A percentile compares a stretch with the other conserved stretches of the same genome.
Conservation (phyloP, 176 grass and related monocot species). For the Eragrostis curvula region DNA sequence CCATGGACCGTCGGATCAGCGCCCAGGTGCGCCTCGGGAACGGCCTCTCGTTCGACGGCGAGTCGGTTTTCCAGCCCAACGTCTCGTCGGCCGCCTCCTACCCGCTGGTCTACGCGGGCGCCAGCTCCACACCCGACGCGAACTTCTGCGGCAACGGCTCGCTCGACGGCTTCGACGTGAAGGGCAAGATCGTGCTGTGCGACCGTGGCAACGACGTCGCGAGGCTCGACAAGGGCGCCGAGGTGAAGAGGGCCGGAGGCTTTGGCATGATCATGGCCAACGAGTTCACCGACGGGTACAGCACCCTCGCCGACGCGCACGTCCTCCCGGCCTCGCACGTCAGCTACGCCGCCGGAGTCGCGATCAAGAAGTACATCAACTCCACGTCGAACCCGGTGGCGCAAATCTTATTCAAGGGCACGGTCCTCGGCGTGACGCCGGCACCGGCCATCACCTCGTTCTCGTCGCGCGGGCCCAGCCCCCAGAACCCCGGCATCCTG, state of each 20-base stretch:
- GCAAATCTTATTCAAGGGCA: constrained; percentile 42
- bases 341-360: constrained; percentile 16
- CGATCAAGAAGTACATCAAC: constrained; percentile 41
- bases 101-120: constrained; percentile 32
- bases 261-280: constrained; percentile 65
- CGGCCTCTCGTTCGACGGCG: constrained; percentile 50
- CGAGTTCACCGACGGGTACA: constrained; percentile 29
- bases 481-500: constrained; percentile 34
- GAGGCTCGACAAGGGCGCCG: not conserved
- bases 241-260: constrained; percentile 45
- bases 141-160: constrained; percentile 36
- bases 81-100: not conserved
- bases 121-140: not conserved
- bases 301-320: constrained; percentile 48
- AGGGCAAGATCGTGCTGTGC: constrained; percentile 71
- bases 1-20: constrained; percentile 58
- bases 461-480: constrained; percentile 63
- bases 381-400: constrained; percentile 14
- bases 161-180: constrained; percentile 44
- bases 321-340: constrained; percentile 56
- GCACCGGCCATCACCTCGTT: constrained; percentile 52
- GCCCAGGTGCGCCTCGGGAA: constrained; percentile 46
- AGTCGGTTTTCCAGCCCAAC: constrained; percentile 48
- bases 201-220: not conserved
- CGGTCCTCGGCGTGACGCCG: constrained; percentile 49